phyloP scores from a whole-genome alignment of 257 asterid genomes.

The Solanum virginianum region DNA sequence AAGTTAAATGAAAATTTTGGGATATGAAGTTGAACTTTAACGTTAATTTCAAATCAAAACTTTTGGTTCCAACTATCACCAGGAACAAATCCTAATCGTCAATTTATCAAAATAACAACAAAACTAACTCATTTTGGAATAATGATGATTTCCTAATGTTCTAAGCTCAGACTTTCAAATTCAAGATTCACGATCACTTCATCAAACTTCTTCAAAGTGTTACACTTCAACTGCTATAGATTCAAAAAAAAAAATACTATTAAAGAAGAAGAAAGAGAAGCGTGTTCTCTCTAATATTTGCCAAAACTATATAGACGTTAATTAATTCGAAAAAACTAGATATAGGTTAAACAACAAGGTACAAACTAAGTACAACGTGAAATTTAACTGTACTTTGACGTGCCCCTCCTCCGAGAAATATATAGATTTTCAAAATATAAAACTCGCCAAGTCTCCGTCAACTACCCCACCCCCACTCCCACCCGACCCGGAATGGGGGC shows the following conservation, averaged over 20 bases:
- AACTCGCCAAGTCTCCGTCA: neutral
- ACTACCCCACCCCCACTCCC: neutral
- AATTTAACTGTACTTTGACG: neutral
- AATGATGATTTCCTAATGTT: no score
- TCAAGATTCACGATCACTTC: neutral
- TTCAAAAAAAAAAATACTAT: neutral
- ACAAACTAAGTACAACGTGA: neutral
- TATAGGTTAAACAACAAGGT: no score
- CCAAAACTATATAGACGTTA: no score
- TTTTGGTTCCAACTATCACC: no score
- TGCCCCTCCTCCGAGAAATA: neutral
- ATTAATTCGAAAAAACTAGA: no score
- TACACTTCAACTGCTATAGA: neutral
- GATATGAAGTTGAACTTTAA: no score
- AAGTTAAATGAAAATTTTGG: no score
- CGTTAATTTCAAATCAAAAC: no score
- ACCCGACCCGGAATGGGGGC: neutral
- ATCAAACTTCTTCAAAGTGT: neutral
- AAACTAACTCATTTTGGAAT: neutral
- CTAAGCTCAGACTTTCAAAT: no score
- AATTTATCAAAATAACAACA: neutral
- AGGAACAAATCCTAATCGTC: neutral
- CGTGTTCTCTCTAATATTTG: no score
- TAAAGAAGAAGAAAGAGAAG: no score
- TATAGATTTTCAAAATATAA: neutral